Evolutionary conservation across 129 eudicot species (phyloP).

Genomic region (Sambucus nigra): DNA sequence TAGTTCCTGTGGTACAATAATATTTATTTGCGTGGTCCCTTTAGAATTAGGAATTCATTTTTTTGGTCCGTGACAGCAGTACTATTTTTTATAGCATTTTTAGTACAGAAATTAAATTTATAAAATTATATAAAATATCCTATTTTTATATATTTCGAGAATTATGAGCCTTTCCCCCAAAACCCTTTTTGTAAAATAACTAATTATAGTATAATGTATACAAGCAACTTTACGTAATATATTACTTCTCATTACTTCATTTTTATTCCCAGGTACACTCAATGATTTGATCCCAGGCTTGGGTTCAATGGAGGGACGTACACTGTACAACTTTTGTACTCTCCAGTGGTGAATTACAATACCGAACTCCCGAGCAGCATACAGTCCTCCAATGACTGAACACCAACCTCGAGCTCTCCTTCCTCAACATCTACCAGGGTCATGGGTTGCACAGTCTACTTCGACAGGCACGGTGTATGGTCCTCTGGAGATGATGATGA

Average conservation of each 20-base stretch:
- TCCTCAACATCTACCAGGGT: constrained; percentile 68
- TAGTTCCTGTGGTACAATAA: too few species aligned
- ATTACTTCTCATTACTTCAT: too few species aligned
- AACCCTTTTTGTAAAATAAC: too few species aligned
- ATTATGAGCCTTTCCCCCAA: too few species aligned
- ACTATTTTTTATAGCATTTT: too few species aligned
- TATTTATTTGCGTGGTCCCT: too few species aligned
- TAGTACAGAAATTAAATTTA: too few species aligned
- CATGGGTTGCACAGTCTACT: constrained; percentile 62
- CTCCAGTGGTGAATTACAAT: constrained; percentile 80
- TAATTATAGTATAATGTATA: background rate
- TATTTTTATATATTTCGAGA: too few species aligned
- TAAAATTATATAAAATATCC: too few species aligned
- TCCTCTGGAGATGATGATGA: constrained; percentile 53
- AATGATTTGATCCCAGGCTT: constrained; percentile 93
- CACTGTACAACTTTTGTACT: constrained; percentile 72
- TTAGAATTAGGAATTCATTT: too few species aligned
- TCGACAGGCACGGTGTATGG: constrained; percentile 64
- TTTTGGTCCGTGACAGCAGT: too few species aligned
- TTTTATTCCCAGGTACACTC: constrained; percentile 58
- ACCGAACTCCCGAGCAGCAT: constrained; percentile 87
- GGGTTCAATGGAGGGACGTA: constrained; percentile 77
- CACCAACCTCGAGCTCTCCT: constrained; percentile 60
- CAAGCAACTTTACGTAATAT: too few species aligned
- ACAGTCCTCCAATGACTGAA: constrained; percentile 40